Evolutionary conservation across 176 grass and related monocot genomes (phyloP).

Genomic region (Oryza brachyantha): DNA sequence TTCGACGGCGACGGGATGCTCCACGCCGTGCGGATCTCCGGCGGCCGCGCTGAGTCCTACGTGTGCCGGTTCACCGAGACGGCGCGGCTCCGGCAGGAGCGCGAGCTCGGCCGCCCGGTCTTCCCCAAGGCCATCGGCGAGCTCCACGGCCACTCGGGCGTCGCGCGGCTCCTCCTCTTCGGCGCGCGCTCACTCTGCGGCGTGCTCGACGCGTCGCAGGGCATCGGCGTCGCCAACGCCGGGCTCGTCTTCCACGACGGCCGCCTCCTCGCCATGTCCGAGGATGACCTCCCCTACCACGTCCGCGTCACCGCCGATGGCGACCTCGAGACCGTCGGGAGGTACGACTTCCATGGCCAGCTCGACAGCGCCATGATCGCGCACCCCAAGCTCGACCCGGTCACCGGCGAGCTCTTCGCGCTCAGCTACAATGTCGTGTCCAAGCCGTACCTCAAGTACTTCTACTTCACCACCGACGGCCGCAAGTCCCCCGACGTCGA

Average conservation of each 20-base stretch:
- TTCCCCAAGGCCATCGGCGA: constrained; percentile 97
- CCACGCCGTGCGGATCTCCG: constrained; percentile 59
- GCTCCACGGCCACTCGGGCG: constrained; percentile 86
- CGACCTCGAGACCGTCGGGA: constrained; percentile 69
- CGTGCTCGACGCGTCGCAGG: constrained; percentile 59
- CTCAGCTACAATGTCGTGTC: constrained; percentile 83
- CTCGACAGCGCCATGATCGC: constrained; percentile 78
- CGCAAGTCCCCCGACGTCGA: constrained; percentile 66
- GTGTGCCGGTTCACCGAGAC: constrained; percentile 87
- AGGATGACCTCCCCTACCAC: constrained; percentile 96
- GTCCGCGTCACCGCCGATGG: constrained; percentile 64
- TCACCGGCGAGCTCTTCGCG: constrained; percentile 77
- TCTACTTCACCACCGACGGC: constrained; percentile 67
- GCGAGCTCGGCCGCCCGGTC: constrained; percentile 35
- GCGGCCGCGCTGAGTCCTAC: constrained; percentile 58
- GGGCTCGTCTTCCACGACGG: constrained; percentile 69
- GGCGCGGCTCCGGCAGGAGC: constrained; percentile 61
- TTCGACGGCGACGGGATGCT: constrained; percentile 97
- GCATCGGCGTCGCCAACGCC: constrained; percentile 85
- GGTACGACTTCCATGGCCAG: constrained; percentile 70
- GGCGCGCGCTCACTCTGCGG: constrained; percentile 50
- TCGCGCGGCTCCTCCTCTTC: constrained; percentile 66
- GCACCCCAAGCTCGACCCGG: constrained; percentile 85
- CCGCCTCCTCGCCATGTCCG: constrained; percentile 98
- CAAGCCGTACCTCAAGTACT: constrained; percentile 84